Percentiles rank a stretch among this genome's conserved stretches.
These are phyloP conservation scores for Nitzschia sp. DNA, from an alignment of 108 stramenopile genomes.

Conservation along the genomic window DNA sequence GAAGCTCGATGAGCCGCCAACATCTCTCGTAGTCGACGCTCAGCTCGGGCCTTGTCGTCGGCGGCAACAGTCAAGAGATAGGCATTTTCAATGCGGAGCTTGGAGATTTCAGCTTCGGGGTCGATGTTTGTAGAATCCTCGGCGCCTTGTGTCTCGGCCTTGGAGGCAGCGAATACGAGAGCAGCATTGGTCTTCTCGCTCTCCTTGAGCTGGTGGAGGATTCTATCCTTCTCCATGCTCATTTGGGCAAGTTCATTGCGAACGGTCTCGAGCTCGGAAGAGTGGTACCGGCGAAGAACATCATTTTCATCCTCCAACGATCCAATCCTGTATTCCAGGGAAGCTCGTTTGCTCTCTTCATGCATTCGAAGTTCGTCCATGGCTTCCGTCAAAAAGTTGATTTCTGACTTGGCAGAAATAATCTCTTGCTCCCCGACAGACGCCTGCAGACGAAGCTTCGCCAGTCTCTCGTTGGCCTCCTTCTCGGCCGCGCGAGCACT, in stretches of 20 bases:
- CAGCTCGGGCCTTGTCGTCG: conserved; percentile 56
- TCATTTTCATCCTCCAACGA: conserved; percentile 64
- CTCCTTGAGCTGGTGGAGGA: conserved; percentile 65
- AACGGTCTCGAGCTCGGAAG: conserved; percentile 53
- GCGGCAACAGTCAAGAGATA: conserved; percentile 61
- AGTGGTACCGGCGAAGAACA: conserved; percentile 48
- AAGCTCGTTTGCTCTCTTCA: conserved; percentile 58
- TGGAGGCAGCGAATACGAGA: conserved; percentile 35
- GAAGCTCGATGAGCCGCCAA: conserved; percentile 63
- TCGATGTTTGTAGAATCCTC: conserved; percentile 23
- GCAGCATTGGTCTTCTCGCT: conserved; percentile 71
- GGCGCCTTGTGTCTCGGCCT: conserved; percentile 19
- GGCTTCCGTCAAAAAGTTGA: conserved; percentile 63
- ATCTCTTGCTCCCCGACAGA: conserved; percentile 77
- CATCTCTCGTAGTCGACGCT: conserved; percentile 70
- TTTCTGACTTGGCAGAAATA: conserved; percentile 64
- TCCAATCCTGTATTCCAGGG: conserved; percentile 72
- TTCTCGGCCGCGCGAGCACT: conserved; percentile 57
- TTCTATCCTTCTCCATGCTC: conserved; percentile 65
- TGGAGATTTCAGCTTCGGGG: conserved; percentile 51
- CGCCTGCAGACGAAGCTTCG: conserved; percentile 57
- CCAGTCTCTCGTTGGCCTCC: conserved; percentile 57
- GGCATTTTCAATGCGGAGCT: conserved; percentile 72
- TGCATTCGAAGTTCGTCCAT: conserved; percentile 67
- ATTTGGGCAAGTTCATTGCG: conserved; percentile 64